Base-by-base conservation (phyloP, 2,329 filamentous ascomycete species). In the Neonectria faginata region DNA sequence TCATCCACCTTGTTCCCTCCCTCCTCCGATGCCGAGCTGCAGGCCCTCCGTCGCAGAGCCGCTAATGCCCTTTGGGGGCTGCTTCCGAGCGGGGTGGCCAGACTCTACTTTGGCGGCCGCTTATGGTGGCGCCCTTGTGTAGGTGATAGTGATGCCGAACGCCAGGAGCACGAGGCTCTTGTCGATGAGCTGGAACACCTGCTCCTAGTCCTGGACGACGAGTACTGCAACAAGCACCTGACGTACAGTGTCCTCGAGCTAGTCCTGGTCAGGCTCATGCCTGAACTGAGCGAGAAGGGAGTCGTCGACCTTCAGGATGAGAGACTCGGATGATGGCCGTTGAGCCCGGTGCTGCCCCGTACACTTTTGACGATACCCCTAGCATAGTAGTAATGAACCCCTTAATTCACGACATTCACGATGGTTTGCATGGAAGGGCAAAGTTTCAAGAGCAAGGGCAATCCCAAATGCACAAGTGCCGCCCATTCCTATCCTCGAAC, bases 221-320 rank as follows among this genome's bases (percentile, higher is more conserved):
- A 86, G 56, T 97, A 97, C 80, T 91, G 94, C 80, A 99, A 99
- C 80, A 97, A 94, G 81, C 94, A 97, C 80, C 82, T 98, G 33
- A 82, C 97, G 71, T 97, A 97, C 75, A 85, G 88, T 48, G 84
- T 96, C 52, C 81, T 98, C 36, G 96, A 99, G 80, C 80, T 95
- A 62, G 77, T 97, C 2, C 83, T 97, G n/a, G 87, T 93, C 61
- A 88, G 91, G 68, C 79, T 98, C 66, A 87, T 97, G 75, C 96
- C 96, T 5, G 96, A 99, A 80, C 78, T 98, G 73, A 85, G 85
- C 58, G 91, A 93, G 73, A 89, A 88, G 76, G 88, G 89, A 41
- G 86, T 93, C 31, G 83, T 84, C 60, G 92, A 93, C 73, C 79
- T 97, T 60, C 88, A 92, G 86, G 89, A 88, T 67, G 91, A 94